phyloP scores from a whole-genome alignment of 805 yeast species.

The Yarrowia yakushimensis region DNA sequence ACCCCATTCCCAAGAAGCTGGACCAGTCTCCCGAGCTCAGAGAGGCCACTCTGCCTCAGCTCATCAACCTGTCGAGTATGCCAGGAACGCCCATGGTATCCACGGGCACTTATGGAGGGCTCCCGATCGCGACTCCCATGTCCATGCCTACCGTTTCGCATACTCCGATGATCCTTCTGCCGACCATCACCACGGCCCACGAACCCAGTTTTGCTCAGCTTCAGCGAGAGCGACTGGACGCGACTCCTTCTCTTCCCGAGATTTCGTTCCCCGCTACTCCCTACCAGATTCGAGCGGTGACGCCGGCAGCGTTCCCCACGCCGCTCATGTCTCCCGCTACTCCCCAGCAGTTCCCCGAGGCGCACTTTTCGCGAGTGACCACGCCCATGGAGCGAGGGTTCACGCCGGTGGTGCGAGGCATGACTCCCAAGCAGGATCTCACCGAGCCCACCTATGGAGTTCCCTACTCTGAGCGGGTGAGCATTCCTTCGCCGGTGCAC shows the following conservation, averaged over 20 bases:
- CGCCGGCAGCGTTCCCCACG: conserved; percentile 16
- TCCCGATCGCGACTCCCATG: background rate
- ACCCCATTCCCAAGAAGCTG: conserved; percentile 7
- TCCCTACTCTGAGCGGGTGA: conserved; percentile 2
- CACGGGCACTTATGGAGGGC: background rate
- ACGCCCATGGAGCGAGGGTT: conserved; percentile 21
- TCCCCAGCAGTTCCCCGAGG: conserved; percentile 18
- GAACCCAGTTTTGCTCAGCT: conserved; percentile 8
- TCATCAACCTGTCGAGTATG: background rate
- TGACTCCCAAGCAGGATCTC: conserved; percentile 15
- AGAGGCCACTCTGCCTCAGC: conserved; percentile 8
- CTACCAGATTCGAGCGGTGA: conserved; percentile 14
- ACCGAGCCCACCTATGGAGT: conserved; percentile 11
- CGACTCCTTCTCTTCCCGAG: conserved; percentile 10
- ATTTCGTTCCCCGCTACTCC: conserved; percentile 13
- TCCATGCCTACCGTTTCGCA: conserved; percentile 2
- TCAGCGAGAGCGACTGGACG: conserved; percentile 10
- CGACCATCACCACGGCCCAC: conserved; percentile 9
- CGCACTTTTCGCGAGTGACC: background rate
- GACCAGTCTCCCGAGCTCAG: background rate
- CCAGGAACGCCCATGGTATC: background rate
- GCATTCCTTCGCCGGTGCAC: conserved; percentile 8
- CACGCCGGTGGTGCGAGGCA: background rate
- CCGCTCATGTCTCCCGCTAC: conserved; percentile 8
- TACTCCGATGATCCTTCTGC: background rate